Evolutionary conservation across 2,329 filamentous ascomycete species (phyloP).

Genomic region (Cladosporium oxysporum): DNA sequence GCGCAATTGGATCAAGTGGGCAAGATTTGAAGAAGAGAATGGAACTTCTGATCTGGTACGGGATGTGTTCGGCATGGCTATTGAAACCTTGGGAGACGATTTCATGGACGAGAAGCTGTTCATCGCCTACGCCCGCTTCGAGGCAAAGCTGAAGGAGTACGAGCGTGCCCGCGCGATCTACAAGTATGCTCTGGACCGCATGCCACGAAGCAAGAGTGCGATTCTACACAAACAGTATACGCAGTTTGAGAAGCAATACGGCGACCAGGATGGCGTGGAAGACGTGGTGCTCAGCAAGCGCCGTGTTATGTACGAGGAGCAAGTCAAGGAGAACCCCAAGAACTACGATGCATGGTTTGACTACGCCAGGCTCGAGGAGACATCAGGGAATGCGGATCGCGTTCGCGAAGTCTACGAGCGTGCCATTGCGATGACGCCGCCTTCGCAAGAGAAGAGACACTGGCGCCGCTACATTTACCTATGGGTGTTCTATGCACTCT

Average conservation of each 20-base stretch:
- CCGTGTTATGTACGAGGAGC: conserved; percentile 89
- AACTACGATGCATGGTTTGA: conserved; percentile 99
- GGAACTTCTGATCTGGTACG: conserved; percentile 89
- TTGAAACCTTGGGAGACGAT: conserved; percentile 88
- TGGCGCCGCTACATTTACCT: conserved; percentile 98
- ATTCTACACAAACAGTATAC: conserved; percentile 91
- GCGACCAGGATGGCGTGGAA: conserved; percentile 88
- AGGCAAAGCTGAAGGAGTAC: conserved; percentile 92
- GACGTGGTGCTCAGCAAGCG: conserved; percentile 95
- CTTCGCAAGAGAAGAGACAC: conserved; percentile 93
- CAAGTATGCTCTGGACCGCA: conserved; percentile 90
- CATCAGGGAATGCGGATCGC: conserved; percentile 75
- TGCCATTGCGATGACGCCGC: conserved; percentile 91
- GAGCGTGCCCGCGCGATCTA: conserved; percentile 93
- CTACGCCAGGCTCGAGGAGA: conserved; percentile 87
- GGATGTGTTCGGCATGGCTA: conserved; percentile 84
- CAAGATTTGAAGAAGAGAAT: conserved; percentile 93
- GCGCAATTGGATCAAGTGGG: conserved; percentile 98
- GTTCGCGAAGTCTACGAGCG: conserved; percentile 93
- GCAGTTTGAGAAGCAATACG: conserved; percentile 97
- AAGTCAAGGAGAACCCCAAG: conserved; percentile 88
- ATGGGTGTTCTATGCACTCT: conserved; percentile 96
- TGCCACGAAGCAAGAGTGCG: conserved; percentile 83
- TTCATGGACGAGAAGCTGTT: conserved; percentile 97
- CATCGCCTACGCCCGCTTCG: conserved; percentile 91